Evolutionary conservation across 2,329 filamentous ascomycete species (phyloP), one percentile per base, ranked within the genome.

Genomic region (Fusarium succisae): DNA sequence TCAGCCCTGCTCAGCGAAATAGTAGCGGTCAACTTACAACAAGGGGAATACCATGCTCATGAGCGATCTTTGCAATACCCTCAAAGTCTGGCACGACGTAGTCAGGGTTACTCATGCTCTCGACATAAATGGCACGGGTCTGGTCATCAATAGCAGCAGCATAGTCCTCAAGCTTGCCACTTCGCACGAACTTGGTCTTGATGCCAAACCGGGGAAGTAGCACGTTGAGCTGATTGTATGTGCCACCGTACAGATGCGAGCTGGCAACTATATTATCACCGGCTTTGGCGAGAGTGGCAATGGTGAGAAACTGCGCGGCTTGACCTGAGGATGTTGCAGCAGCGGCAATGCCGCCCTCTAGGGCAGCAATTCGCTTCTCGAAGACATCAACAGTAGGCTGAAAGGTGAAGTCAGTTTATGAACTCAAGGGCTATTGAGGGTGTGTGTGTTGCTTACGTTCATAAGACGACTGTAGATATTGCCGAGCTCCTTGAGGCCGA

Each of bases 381-480:
- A 99, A 96, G 30, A 98, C 96, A 83, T 97, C 96, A 76, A 96
- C 93, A 0, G 96, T 98, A 6, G 96, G 95, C 92, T 94, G 75
- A 13, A 26, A 4, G 39, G 35, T 47, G 43, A 35, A 56, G 41
- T 45, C 17, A 56, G 53, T 24, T 28, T 4, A 10, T 13, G 26
- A 6, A 24, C 18, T 10, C 24, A 24, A 22, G n/a, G 20, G 1
- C 13, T 22, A 10, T 5, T 6, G 24, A 5, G 30, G 14, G 3
- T 14, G 32, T 15, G 14, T 35, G 14, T 13, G 12, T 41, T 6
- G 84, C 90, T 80, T 80, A 94, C 93, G 84, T 98, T 98, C 93
- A 94, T 94, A 78, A 99, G 94, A 73, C 96, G 94, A 82, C 92
- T 96, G 88, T 99, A 98, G 83, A 98, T 97, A 85, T 98, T 98